Evolutionary conservation across 108 stramenopile genomes (phyloP), one percentile per base, ranked within the genome.

Genomic region (Cyclotella kingstonii): DNA sequence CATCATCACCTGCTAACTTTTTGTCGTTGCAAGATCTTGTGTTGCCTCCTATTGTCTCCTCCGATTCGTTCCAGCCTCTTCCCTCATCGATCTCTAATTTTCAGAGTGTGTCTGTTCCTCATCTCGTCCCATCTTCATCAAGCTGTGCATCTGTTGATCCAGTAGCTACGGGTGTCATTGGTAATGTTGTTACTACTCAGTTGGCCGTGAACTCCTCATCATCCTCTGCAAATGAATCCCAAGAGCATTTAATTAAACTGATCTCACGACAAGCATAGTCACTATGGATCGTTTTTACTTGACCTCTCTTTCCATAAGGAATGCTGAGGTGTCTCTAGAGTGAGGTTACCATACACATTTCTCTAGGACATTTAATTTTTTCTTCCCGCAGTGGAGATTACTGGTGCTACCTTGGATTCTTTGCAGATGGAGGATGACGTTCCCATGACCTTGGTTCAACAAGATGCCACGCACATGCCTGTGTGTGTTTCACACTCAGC

Each of bases 191-290:
- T n/a, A n/a, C n/a, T n/a, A n/a, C n/a, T n/a, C n/a, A n/a, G n/a
- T n/a, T n/a, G n/a, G n/a, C n/a, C n/a, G n/a, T n/a, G n/a, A n/a
- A n/a, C n/a, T n/a, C n/a, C n/a, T n/a, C n/a, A n/a, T n/a, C n/a
- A n/a, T n/a, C n/a, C n/a, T n/a, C 45, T 8, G 46, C 21, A 14
- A 15, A 52, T 29, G 58, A 73, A 34, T 65, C 72, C 49, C 44
- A 60, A 50, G 47, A 65, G 72, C 72, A 73, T 58, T 60, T 73
- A 73, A 73, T 29, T 51, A 47, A 47, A 42, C 63, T 57, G 72
- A 73, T 73, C 72, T 60, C 63, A 73, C 72, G 72, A 73, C 72
- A 64, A 65, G 72, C 72, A 73, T 73, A 73, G 72, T 73, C 72
- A n/a, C 26, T 50, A 27, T 47, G 59, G 54, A 35, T 42, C n/a